These are phyloP conservation scores for Suillus subalutaceus DNA, from an alignment of 768 basidiomycete species.

Conservation along the genomic window DNA sequence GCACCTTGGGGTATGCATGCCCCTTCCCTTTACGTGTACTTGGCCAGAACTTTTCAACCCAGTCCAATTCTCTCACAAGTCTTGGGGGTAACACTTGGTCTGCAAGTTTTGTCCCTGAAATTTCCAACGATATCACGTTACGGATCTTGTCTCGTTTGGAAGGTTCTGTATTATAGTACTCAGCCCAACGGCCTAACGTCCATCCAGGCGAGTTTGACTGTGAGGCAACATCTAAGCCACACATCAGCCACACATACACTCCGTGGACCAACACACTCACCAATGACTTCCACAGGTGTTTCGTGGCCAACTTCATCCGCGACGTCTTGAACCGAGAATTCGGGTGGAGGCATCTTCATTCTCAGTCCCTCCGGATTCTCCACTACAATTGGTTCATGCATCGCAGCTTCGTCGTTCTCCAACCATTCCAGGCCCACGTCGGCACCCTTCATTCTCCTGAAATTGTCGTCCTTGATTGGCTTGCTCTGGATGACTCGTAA, in stretches of 20 bases:
- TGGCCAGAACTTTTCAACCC: conserved; percentile 98
- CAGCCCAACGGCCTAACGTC: conserved; percentile 90
- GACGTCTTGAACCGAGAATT: conserved; percentile 80
- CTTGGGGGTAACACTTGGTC: conserved; percentile 81
- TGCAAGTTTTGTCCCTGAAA: conserved; percentile 82
- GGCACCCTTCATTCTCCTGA: conserved; percentile 66
- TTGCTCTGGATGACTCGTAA: conserved; percentile 70
- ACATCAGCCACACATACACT: conserved; percentile 10
- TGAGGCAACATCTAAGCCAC: conserved; percentile 73
- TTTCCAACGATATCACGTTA: conserved; percentile 95
- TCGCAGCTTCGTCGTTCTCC: conserved; percentile 67
- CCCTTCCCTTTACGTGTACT: conserved; percentile 71
- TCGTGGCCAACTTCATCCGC: conserved; percentile 79
- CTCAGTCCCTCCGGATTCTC: conserved; percentile 80
- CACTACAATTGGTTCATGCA: conserved; percentile 84
- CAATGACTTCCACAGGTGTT: conserved; percentile 88
- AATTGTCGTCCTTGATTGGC: conserved; percentile 60
- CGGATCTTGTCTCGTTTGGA: conserved; percentile 80
- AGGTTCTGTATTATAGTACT: conserved; percentile 75
- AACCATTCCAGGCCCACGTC: conserved; percentile 79
- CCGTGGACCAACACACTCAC: conserved; percentile 42
- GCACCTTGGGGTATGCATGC: conserved; percentile 87
- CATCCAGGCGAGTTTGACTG: conserved; percentile 87
- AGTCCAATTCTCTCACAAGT: conserved; percentile 87
- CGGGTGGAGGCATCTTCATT: conserved; percentile 81